These are phyloP conservation scores for Chalciporus sphaerocephalus DNA, from an alignment of 768 basidiomycete species.

Conservation along the genomic window DNA sequence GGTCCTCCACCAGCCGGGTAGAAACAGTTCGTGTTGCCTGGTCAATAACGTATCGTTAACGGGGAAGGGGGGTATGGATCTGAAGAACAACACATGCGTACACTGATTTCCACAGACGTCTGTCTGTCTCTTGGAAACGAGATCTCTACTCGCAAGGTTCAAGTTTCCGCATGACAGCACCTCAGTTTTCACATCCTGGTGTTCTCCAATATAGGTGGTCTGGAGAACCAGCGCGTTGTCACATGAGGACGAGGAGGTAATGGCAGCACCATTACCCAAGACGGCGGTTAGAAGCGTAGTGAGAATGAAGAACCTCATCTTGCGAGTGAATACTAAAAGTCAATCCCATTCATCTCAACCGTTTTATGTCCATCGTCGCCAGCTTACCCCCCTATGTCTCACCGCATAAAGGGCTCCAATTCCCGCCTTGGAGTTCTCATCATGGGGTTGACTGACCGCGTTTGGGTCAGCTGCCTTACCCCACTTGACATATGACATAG, in stretches of 20 bases:
- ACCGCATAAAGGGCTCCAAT: too few species aligned
- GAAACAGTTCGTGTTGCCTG: constrained; percentile 44
- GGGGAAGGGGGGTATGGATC: background rate
- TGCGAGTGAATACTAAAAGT: too few species aligned
- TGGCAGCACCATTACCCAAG: too few species aligned
- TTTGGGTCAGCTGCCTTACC: too few species aligned
- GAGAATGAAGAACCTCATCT: too few species aligned
- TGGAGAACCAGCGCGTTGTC: constrained; percentile 2
- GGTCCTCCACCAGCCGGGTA: constrained; percentile 43
- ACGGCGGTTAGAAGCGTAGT: too few species aligned
- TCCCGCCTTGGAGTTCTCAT: too few species aligned
- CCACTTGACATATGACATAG: too few species aligned
- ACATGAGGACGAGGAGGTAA: background rate
- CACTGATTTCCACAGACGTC: constrained; percentile 43
- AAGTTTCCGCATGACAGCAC: constrained; percentile 30
- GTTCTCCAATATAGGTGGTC: constrained; percentile 36
- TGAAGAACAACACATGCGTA: constrained; percentile 19
- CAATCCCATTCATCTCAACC: too few species aligned
- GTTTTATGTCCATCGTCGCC: too few species aligned
- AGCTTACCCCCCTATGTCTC: too few species aligned
- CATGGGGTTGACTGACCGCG: too few species aligned
- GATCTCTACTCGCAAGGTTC: background rate
- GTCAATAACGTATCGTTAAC: background rate
- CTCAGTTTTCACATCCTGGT: constrained; percentile 41
- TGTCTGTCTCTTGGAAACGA: constrained; percentile 11